Conservation (phyloP, 805 yeast genomes). For the Wickerhamomyces bisporus region DNA sequence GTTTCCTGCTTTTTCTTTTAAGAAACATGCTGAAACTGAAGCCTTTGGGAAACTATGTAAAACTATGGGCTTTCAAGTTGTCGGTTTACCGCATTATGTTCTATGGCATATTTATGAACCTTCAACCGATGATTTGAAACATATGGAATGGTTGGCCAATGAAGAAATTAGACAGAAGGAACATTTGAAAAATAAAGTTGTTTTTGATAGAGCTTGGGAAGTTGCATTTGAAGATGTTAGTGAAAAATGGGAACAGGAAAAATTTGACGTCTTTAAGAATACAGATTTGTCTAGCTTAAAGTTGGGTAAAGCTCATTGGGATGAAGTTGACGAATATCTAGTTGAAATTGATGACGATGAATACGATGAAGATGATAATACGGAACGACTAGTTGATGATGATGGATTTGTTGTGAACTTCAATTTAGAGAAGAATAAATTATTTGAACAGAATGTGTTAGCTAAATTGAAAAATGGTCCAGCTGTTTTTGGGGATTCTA, state of each 20-base stretch:
- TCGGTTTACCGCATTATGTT: conserved; percentile 91
- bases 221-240: conserved; percentile 74
- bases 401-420: conserved; percentile 19
- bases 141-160: conserved; percentile 85
- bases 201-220: conserved; percentile 69
- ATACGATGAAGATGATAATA: conserved; percentile 5
- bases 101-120: conserved; percentile 98
- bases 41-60: conserved; percentile 90
- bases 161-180: conserved; percentile 65
- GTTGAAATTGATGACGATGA: conserved; percentile 20
- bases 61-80: conserved; percentile 79
- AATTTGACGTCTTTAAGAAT: conserved; percentile 66
- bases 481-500: conserved; percentile 14
- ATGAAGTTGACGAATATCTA: conserved; percentile 45
- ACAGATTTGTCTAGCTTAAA: conserved; percentile 55
- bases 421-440: conserved; percentile 12
- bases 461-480: conserved; percentile 17
- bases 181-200: conserved; percentile 56
- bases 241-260: conserved; percentile 69
- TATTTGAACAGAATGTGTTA: conserved; percentile 19
- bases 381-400: conserved; percentile 8
- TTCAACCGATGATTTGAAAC: conserved; percentile 81
- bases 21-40: conserved; percentile 96
- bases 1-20: conserved; percentile 95
- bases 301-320: conserved; percentile 61